Evolutionary conservation across 1,284 basidiomycete genomes (phyloP), one percentile per base, ranked within the genome.

Genomic region (Xanthoconium separans): DNA sequence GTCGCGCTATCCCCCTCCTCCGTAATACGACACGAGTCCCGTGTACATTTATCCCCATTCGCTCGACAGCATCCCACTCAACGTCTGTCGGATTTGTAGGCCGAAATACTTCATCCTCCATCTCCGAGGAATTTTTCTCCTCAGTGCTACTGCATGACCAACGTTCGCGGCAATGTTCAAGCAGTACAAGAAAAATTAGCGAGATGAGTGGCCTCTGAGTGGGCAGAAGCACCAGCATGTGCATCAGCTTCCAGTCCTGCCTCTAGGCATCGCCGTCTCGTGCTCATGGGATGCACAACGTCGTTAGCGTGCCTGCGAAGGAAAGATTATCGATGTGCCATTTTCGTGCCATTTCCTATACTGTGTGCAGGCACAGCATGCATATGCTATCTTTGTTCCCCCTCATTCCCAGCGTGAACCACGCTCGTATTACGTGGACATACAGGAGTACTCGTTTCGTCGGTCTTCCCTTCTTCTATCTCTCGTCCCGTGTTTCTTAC

Each of bases 151-250:
- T 27, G 37, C 36, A 51, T 30, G 16, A 51, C 43, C 10, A 44
- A 47, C 37, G 56, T 43, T 49, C 45, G 36, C 34, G 51, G 47
- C 53, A 12, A 53, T 53, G 53, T 50, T 36, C 51, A 49, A 52
- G 60, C 58, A 53, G 57, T 57, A 57, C 58, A 30, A 57, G 46
- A 56, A 52, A 50, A 45, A 22, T 49, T 58, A 54, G 58, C 61
- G 65, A 67, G 50, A 67, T 62, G 59, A 58, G 58, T 61, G 65
- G 61, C 36, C 56, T 52, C 65, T 64, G 55, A 68, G 66, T 62
- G 65, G 66, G 40, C 50, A 64, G 64, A 66, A 68, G 65, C 64
- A 57, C 1, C 10, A 30, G 43, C 65, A 67, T 66, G 62, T 53
- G 64, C 20, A 68, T 66, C 58, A 48, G 48, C 61, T 69, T 69